These are phyloP conservation scores for Durusdinium trenchii DNA, from an alignment of 73 alveolate species.

Conservation along the genomic window DNA sequence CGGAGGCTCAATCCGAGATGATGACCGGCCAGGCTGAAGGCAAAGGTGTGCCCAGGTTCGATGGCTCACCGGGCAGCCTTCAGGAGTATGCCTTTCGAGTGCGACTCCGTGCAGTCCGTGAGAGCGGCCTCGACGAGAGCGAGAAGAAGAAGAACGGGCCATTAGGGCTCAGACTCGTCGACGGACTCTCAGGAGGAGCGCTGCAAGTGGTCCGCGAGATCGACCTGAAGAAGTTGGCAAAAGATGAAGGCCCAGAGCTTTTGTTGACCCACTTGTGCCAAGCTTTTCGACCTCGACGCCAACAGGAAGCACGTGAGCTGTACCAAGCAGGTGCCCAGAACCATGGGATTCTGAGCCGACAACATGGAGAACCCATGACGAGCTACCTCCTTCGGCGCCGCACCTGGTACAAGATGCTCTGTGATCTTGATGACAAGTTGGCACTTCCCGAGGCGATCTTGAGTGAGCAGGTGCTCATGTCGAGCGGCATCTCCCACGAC, in stretches of 20 bases:
- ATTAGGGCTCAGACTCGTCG: background rate
- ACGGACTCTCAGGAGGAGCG: background rate
- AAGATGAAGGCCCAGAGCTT: background rate
- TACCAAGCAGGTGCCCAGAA: background rate
- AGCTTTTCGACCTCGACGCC: background rate
- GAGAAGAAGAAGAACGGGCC: background rate
- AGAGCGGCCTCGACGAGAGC: background rate
- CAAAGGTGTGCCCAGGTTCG: background rate
- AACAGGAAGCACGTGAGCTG: background rate
- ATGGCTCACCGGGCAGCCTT: background rate
- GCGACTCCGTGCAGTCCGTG: background rate
- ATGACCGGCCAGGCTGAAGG: background rate
- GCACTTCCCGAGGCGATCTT: background rate
- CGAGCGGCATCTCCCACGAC: background rate
- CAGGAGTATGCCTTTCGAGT: background rate
- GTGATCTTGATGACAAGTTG: background rate
- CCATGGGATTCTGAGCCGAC: conserved; percentile 31
- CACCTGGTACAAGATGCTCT: background rate
- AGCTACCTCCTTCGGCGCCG: background rate
- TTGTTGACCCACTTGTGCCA: background rate
- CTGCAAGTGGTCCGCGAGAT: background rate
- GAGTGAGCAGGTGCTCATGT: background rate
- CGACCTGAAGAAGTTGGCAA: background rate
- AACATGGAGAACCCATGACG: conserved; percentile 10
- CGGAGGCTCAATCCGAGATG: background rate